These are phyloP conservation scores for Salicornia ramosissima DNA, from an alignment of 148 eudicot species.

Conservation along the genomic window DNA sequence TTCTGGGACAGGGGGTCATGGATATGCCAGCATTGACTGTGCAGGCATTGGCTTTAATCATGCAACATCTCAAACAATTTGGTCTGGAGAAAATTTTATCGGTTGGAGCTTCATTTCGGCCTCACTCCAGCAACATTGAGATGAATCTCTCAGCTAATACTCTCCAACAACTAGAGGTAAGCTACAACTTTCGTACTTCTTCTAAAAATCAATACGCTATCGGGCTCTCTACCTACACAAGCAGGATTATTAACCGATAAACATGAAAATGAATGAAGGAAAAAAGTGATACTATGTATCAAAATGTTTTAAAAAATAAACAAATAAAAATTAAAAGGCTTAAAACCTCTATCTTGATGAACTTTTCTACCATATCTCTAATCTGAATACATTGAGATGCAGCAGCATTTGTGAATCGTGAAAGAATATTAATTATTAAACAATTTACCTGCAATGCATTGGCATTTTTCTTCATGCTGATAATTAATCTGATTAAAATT, in stretches of 20 bases:
- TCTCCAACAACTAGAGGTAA: conserved; percentile 88
- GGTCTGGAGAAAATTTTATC: conserved; percentile 75
- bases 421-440: neutral
- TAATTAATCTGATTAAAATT: neutral
- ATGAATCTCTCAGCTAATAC: conserved; percentile 93
- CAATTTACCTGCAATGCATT: neutral
- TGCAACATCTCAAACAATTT: conserved; percentile 81
- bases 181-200: conserved; percentile 7
- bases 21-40: conserved; percentile 70
- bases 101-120: conserved; percentile 75
- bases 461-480: neutral
- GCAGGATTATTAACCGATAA: too few species aligned
- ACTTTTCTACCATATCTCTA: too few species aligned
- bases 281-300: too few species aligned
- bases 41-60: conserved; percentile 68
- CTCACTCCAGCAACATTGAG: conserved; percentile 64
- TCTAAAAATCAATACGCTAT: neutral
- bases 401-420: too few species aligned
- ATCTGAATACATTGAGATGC: neutral
- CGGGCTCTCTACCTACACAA: neutral
- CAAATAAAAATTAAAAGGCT: too few species aligned
- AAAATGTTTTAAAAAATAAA: too few species aligned
- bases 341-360: too few species aligned
- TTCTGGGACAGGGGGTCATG: conserved; percentile 57
- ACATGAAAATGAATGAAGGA: too few species aligned